A percentile compares a stretch with the other conserved stretches of the same genome.
phyloP scores from a whole-genome alignment of 2,329 filamentous ascomycete genomes.

The Diplodia seriata region DNA sequence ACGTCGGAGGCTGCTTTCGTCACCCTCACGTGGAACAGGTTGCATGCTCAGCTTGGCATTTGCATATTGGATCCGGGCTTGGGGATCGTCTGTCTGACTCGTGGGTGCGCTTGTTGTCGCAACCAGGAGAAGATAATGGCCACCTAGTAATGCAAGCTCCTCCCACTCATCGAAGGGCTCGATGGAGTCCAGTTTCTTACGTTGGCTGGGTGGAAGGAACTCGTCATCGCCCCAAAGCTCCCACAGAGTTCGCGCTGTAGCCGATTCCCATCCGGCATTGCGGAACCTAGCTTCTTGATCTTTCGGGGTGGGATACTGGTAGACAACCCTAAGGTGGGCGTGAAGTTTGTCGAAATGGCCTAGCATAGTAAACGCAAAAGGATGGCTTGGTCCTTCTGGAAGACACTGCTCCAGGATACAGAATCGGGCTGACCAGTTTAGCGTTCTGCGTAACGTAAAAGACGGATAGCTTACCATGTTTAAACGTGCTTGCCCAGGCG shows the following conservation, averaged over 20 bases:
- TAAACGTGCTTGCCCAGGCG: constrained; percentile 75
- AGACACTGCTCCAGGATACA: constrained; percentile 87
- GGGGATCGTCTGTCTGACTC: not conserved
- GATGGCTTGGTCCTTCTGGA: constrained; percentile 77
- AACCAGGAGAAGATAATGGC: constrained; percentile 81
- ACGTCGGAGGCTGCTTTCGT: constrained; percentile 44
- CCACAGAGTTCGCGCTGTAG: constrained; percentile 76
- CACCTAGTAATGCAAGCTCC: constrained; percentile 83
- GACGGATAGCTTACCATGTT: constrained; percentile 62
- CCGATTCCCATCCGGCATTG: constrained; percentile 69
- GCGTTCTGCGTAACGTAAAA: constrained; percentile 26
- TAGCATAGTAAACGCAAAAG: constrained; percentile 87
- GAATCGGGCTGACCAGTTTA: constrained; percentile 68
- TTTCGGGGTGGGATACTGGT: constrained; percentile 70
- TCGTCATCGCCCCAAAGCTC: constrained; percentile 75
- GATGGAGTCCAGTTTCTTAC: constrained; percentile 68
- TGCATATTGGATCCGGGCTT: not conserved
- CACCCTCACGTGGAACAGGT: not conserved
- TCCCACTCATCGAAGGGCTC: constrained; percentile 98
- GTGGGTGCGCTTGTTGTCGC: constrained; percentile 54
- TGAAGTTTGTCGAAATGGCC: constrained; percentile 81
- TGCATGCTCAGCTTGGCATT: not conserved
- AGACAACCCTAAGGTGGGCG: constrained; percentile 77
- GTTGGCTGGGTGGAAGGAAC: constrained; percentile 68
- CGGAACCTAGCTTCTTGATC: constrained; percentile 74